Evolutionary conservation across 345 rosid genomes (phyloP), one percentile per base, ranked within the genome.

Genomic region (Salix udensis): DNA sequence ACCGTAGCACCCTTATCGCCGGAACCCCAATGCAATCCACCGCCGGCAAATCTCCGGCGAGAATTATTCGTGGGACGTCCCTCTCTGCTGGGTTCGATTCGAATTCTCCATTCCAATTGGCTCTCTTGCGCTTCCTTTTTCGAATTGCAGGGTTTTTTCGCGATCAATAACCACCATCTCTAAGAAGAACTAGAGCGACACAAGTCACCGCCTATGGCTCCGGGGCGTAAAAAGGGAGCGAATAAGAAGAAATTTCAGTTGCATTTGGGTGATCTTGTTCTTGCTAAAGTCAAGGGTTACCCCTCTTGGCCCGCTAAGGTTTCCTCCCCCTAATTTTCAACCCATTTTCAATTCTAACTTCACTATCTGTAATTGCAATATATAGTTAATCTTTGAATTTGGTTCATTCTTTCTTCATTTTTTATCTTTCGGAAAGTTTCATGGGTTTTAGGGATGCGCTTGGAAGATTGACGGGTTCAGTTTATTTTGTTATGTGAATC

Each of bases 231-330:
- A 82, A 92, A 69, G 82, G 98, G 92, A 84, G 94, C 83, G 78
- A 91, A 73, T 83, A 93, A 91, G 76, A 86, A 82, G 30, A 85
- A 78, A 66, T 80, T 75, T 65, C 87, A 85, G 85, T 82, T 93
- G 85, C 89, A 92, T 75, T 72, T 92, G 77, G 99, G 99, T 80
- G 98, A 93, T 91, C 97, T 96, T 40, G 98, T 96, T 67, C 94
- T 96, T 61, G 99, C 99, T 69, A 96, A 88, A 85, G 97, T 93
- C 82, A 96, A 96, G 90, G 99, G 99, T 36, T 91, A 88, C 77
- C 99, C 98, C 76, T 76, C 86, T 80, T 95, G 99, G 99, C 99
- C 99, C 81, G 99, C 99, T 77, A 91, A 91, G 97, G 99, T 95
- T 42, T 70, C 68, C 68, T 4, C 34, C 15, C 16, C 72, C 66